phyloP scores from a whole-genome alignment of 371 early-diverging fungal genomes.

The Apophysomyces trapeziformis region DNA sequence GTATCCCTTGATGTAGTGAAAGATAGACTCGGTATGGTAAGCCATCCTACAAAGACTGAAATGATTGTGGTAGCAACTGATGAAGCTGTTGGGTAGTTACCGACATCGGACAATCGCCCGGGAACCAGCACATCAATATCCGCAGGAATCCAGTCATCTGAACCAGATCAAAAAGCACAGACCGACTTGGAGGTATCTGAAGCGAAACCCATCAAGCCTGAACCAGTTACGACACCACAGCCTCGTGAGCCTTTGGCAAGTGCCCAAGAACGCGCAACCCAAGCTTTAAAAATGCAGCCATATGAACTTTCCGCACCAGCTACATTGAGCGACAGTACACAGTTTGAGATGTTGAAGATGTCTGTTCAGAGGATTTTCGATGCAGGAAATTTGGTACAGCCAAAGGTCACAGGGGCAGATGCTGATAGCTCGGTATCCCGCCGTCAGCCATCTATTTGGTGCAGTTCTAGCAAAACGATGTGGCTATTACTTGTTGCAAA shows the following conservation, averaged over 20 bases:
- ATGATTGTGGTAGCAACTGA: conserved; percentile 3
- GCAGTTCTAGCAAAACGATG: conserved; percentile 20
- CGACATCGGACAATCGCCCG: conserved; percentile 5
- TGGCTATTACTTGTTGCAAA: conserved; percentile 44
- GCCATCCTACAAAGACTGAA: not conserved
- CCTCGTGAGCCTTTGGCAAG: conserved; percentile 36
- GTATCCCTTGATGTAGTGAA: conserved; percentile 39
- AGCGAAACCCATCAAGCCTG: not conserved
- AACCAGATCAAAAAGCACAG: conserved; percentile 7
- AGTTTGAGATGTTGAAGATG: conserved; percentile 36
- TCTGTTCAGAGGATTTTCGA: conserved; percentile 46
- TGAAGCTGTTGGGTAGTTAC: not conserved
- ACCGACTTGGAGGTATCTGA: not conserved
- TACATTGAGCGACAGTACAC: conserved; percentile 18
- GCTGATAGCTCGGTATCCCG: conserved; percentile 13
- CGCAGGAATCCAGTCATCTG: not conserved
- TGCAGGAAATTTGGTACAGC: conserved; percentile 26
- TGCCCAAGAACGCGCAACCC: conserved; percentile 49
- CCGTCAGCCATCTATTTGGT: conserved; percentile 10
- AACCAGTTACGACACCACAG: not conserved
- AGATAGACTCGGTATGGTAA: conserved; percentile 33
- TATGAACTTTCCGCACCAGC: conserved; percentile 36
- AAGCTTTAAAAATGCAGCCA: conserved; percentile 49
- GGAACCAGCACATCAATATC: conserved; percentile 2
- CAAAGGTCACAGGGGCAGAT: conserved; percentile 4